Percentiles rank a stretch among this genome's conserved stretches.
phyloP scores from a whole-genome alignment of 75 land plant genomes.

The Selaginella moellendorffii region DNA sequence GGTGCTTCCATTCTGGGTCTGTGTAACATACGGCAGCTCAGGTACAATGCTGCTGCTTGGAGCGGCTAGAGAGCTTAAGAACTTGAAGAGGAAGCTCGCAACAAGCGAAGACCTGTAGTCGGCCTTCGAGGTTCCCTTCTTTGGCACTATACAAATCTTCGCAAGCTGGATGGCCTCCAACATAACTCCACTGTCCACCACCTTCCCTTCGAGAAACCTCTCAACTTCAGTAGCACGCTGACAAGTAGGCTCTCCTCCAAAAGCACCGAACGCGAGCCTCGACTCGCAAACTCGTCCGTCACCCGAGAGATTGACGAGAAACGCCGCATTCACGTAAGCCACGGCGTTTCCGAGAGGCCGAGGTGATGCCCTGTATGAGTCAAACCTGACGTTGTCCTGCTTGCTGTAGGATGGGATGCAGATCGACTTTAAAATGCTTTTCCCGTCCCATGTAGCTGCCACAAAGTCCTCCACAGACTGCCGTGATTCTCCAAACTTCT shows the following conservation, averaged over 20 bases:
- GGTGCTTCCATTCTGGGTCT: too few relatives aligned
- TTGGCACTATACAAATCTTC: too few relatives aligned
- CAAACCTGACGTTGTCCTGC: constrained; percentile 14
- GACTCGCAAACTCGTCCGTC: constrained; percentile 15
- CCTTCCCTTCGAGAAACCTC: constrained; percentile 40
- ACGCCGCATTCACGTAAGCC: constrained; percentile 65
- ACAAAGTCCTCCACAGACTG: constrained; percentile 54
- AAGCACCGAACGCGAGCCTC: constrained; percentile 74
- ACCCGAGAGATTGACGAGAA: constrained; percentile 11
- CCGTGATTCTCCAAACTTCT: constrained; percentile 3
- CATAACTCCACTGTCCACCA: constrained; percentile 23
- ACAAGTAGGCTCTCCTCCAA: constrained; percentile 57
- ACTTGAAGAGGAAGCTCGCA: constrained; percentile 54
- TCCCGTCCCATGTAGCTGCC: neutral
- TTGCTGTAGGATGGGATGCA: neutral
- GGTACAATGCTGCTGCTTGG: too few relatives aligned
- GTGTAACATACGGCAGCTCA: too few relatives aligned
- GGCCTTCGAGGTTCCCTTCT: too few relatives aligned
- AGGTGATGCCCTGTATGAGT: constrained; percentile 69
- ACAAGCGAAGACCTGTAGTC: constrained; percentile 65
- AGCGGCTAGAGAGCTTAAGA: too few relatives aligned
- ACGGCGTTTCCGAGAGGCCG: constrained; percentile 78
- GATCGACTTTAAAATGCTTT: neutral
- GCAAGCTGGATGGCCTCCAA: constrained; percentile 42
- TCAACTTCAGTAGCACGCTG: constrained; percentile 57